A percentile compares a stretch with the other conserved stretches of the same genome.
Evolutionary conservation across 179 eudicot species (phyloP).

Genomic region (Patellifolia procumbens): DNA sequence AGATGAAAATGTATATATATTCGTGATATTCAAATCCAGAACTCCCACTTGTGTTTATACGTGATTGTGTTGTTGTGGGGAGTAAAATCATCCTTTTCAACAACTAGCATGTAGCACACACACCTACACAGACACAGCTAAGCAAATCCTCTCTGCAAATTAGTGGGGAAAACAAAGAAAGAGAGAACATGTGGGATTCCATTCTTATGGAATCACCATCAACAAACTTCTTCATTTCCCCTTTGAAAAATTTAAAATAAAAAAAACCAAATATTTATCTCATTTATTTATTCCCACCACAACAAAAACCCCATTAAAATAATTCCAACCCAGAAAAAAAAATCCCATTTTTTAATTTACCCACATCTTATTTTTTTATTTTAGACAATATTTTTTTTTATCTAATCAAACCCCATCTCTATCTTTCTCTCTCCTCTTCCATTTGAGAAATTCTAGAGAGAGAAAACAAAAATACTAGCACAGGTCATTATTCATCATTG

Average conservation of each 20-base stretch:
- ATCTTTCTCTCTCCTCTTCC: constrained; percentile 21
- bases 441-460: not conserved
- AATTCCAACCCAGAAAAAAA: not conserved
- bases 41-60: not conserved
- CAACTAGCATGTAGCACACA: not conserved
- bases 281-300: constrained; percentile 12
- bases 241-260: too few species aligned
- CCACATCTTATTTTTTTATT: not conserved
- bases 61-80: not conserved
- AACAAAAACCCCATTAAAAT: not conserved
- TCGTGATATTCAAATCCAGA: constrained; percentile 3
- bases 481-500: not conserved
- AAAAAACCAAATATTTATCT: too few species aligned
- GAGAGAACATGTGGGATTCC: constrained; percentile 26
- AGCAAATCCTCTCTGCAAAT: not conserved
- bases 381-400: not conserved
- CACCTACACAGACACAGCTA: not conserved
- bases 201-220: constrained; percentile 29
- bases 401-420: constrained; percentile 19
- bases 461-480: not conserved
- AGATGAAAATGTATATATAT: constrained; percentile 2
- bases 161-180: not conserved
- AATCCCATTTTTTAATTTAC: not conserved
- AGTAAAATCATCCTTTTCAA: constrained; percentile 1
- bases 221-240: not conserved